These are phyloP conservation scores for Spizellomyces sp. DNA, from an alignment of 192 early-diverging fungal species.

Conservation along the genomic window DNA sequence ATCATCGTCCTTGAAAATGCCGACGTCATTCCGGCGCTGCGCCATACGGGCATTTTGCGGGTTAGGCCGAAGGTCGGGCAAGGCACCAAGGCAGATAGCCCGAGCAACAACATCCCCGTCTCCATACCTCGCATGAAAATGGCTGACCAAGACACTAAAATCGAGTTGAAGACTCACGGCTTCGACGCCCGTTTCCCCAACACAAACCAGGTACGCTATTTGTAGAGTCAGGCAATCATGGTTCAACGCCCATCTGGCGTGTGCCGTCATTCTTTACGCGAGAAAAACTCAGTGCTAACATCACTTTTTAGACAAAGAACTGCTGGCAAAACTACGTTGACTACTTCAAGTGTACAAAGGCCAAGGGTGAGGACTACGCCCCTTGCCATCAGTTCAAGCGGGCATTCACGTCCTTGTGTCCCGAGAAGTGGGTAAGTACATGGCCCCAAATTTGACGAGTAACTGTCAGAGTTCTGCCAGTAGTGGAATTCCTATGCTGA, in stretches of 20 bases:
- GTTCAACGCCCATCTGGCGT: constrained; percentile 15
- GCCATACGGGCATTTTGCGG: too few species aligned
- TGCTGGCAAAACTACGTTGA: constrained; percentile 99
- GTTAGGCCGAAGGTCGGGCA: too few species aligned
- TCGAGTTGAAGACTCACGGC: constrained; percentile 46
- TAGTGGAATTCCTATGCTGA: too few species aligned
- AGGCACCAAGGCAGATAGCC: too few species aligned
- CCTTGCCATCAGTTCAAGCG: constrained; percentile 90
- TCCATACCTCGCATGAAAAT: too few species aligned
- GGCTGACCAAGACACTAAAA: background rate
- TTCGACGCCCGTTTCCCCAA: constrained; percentile 90
- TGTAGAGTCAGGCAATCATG: background rate
- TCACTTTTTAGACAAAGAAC: constrained; percentile 74
- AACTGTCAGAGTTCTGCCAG: background rate
- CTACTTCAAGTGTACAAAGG: constrained; percentile 82
- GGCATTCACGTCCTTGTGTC: constrained; percentile 88
- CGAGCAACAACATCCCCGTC: too few species aligned
- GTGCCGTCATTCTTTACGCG: constrained; percentile 11
- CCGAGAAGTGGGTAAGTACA: constrained; percentile 84
- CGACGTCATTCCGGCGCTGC: too few species aligned
- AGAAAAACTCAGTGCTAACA: constrained; percentile 9
- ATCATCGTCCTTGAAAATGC: too few species aligned
- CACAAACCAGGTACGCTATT: constrained; percentile 78
- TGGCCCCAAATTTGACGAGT: background rate
- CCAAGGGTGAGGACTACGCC: constrained; percentile 94